phyloP scores from a whole-genome alignment of 2,329 filamentous ascomycete genomes.

The Ophiostoma sp. region DNA sequence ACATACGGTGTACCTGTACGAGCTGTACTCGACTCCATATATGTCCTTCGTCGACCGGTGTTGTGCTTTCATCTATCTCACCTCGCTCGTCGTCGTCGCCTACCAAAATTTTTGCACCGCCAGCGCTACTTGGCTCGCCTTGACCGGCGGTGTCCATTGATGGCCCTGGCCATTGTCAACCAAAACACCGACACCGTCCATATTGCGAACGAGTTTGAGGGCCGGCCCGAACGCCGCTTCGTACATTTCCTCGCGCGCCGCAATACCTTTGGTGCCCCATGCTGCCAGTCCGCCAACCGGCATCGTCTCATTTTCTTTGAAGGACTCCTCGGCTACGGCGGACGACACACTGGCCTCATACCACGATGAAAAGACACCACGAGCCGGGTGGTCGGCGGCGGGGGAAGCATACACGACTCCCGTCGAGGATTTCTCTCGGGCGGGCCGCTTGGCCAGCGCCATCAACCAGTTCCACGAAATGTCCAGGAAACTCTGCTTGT shows the following conservation, averaged over 20 bases:
- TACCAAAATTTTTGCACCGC: slow-evolving; percentile 28
- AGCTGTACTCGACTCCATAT: background rate
- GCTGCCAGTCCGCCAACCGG: slow-evolving; percentile 31
- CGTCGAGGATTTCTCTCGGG: background rate
- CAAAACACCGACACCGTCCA: slow-evolving; percentile 37
- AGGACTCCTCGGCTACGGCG: slow-evolving; percentile 31
- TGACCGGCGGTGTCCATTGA: slow-evolving; percentile 21
- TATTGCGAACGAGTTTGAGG: slow-evolving; percentile 34
- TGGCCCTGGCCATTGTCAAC: slow-evolving; percentile 31
- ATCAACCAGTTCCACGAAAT: slow-evolving; percentile 32
- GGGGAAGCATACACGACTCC: slow-evolving; percentile 21
- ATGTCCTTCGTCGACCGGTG: background rate
- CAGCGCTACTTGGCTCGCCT: background rate
- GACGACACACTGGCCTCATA: slow-evolving; percentile 38
- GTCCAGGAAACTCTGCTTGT: slow-evolving; percentile 32
- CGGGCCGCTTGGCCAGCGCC: slow-evolving; percentile 25
- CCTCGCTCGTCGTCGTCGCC: background rate
- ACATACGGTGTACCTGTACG: background rate
- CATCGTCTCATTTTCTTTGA: slow-evolving; percentile 34
- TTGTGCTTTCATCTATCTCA: background rate
- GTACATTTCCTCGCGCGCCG: slow-evolving; percentile 30
- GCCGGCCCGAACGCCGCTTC: slow-evolving; percentile 33
- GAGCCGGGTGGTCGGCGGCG: slow-evolving; percentile 24
- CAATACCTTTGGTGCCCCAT: slow-evolving; percentile 31
- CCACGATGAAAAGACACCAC: slow-evolving; percentile 34